These are phyloP conservation scores for Elongisporangium prolatum DNA, from an alignment of 352 stramenopile species.

Conservation along the genomic window DNA sequence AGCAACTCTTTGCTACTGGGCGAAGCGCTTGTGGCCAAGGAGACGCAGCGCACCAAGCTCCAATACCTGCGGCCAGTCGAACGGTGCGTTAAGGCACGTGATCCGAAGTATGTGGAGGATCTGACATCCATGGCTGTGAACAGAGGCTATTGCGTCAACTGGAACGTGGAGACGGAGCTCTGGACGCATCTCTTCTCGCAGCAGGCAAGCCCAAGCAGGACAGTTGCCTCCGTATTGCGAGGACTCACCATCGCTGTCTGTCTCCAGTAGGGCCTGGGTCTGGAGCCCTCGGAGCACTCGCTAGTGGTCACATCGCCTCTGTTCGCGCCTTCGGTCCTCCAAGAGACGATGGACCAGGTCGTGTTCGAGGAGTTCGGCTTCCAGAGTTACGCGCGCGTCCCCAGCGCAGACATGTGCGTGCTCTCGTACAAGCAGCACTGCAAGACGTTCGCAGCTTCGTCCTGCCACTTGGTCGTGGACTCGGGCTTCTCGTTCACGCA, in stretches of 20 bases:
- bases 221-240: not conserved
- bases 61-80: slow-evolving; percentile 40
- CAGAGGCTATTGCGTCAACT: slow-evolving; percentile 80
- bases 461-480: slow-evolving; percentile 88
- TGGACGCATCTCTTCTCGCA: slow-evolving; percentile 48
- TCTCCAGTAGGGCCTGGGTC: slow-evolving; percentile 31
- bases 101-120: slow-evolving; percentile 1
- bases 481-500: slow-evolving; percentile 95
- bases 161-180: slow-evolving; percentile 69
- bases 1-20: slow-evolving; percentile 33
- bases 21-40: slow-evolving; percentile 43
- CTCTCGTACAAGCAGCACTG: slow-evolving; percentile 46
- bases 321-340: slow-evolving; percentile 45
- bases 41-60: slow-evolving; percentile 45
- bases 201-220: slow-evolving; percentile 23
- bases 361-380: slow-evolving; percentile 79
- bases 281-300: slow-evolving; percentile 41
- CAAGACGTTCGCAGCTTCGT: slow-evolving; percentile 44
- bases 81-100: slow-evolving; percentile 17
- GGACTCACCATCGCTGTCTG: not conserved
- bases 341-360: slow-evolving; percentile 75
- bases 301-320: slow-evolving; percentile 58
- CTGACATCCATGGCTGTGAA: not conserved
- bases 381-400: slow-evolving; percentile 41
- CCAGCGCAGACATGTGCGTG: slow-evolving; percentile 53